These are phyloP conservation scores for Lactifluus echinatus DNA, from an alignment of 768 basidiomycete genomes.

Conservation along the genomic window DNA sequence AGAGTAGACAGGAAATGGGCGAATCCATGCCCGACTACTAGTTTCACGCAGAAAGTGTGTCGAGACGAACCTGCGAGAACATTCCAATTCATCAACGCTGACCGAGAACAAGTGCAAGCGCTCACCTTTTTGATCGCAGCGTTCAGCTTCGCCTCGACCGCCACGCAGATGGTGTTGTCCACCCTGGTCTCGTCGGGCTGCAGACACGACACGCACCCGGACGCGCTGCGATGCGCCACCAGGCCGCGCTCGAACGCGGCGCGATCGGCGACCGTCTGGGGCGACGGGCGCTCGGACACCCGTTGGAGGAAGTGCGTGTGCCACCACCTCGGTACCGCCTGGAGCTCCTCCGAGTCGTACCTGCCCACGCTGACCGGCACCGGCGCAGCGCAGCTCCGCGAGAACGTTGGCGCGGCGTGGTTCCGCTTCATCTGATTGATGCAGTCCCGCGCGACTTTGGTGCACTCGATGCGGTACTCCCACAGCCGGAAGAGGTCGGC, in stretches of 20 bases:
- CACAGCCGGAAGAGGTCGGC: not conserved
- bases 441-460: not conserved
- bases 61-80: not conserved
- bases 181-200: not conserved
- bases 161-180: not conserved
- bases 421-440: not conserved
- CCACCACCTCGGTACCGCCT: conserved; percentile 7
- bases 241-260: not conserved
- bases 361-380: not conserved
- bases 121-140: not conserved
- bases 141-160: not conserved
- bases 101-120: not conserved
- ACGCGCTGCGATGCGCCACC: not conserved
- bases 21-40: not conserved
- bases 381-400: not conserved
- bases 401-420: not conserved
- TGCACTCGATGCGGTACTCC: not conserved
- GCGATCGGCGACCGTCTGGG: conserved; percentile 2
- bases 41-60: not conserved
- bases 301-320: not conserved
- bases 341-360: not conserved
- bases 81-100: not conserved
- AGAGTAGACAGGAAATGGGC: not conserved
- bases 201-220: not conserved
- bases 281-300: not conserved